Percentiles rank a stretch among this genome's conserved stretches.
phyloP scores from a whole-genome alignment of 1,284 basidiomycete species.

The Hypsizygus ulmarius region DNA sequence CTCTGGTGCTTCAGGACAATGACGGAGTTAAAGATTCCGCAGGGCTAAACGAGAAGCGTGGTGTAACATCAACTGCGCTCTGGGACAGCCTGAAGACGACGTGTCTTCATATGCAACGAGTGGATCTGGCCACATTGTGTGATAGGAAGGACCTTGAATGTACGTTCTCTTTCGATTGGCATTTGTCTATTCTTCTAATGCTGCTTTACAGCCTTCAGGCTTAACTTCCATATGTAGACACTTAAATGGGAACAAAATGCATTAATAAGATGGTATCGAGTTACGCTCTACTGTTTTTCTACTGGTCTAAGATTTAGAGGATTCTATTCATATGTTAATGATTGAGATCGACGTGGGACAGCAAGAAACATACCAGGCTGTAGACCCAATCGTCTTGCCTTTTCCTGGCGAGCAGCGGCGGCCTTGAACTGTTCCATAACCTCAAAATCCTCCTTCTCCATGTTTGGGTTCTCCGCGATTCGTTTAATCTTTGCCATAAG shows the following conservation, averaged over 20 bases:
- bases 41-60: constrained; percentile 52
- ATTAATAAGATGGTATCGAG: not conserved
- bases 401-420: constrained; percentile 29
- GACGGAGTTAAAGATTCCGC: constrained; percentile 58
- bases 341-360: not conserved
- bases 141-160: constrained; percentile 72
- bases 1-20: constrained; percentile 81
- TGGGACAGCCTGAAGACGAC: constrained; percentile 86
- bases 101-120: constrained; percentile 72
- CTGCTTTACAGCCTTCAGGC: constrained; percentile 32
- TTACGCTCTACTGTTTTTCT: constrained; percentile 3
- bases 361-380: constrained; percentile 30
- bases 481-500: constrained; percentile 43
- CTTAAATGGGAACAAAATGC: not conserved
- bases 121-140: constrained; percentile 72
- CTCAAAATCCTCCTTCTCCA: constrained; percentile 39
- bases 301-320: constrained; percentile 21
- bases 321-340: constrained; percentile 9
- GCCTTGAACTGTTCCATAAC: constrained; percentile 39
- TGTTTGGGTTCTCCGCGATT: constrained; percentile 38
- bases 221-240: constrained; percentile 22
- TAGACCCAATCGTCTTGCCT: constrained; percentile 39
- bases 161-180: constrained; percentile 25
- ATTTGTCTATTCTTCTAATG: constrained; percentile 11
- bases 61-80: constrained; percentile 71